Percentiles rank a stretch among this genome's conserved stretches.
phyloP scores from a whole-genome alignment of 768 basidiomycete species.

The Leccinum subtestaceum region DNA sequence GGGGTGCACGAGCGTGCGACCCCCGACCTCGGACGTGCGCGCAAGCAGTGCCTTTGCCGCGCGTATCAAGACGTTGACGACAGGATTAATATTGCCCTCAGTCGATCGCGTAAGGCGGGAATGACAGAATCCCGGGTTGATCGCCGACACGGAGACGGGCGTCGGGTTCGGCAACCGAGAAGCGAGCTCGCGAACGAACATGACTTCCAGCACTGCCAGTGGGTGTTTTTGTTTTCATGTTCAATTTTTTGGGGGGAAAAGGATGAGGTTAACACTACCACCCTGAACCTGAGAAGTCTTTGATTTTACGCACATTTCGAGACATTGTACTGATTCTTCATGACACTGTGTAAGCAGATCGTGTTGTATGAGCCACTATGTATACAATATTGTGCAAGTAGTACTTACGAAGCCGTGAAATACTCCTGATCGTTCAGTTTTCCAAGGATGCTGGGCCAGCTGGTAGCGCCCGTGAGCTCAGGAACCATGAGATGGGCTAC shows the following conservation, averaged over 20 bases:
- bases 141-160: slow-evolving; percentile 30
- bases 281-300: neutral
- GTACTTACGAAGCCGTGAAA: slow-evolving; percentile 26
- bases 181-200: slow-evolving; percentile 37
- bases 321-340: slow-evolving; percentile 24
- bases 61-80: neutral
- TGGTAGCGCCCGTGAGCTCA: slow-evolving; percentile 6
- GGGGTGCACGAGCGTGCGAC: slow-evolving; percentile 35
- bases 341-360: slow-evolving; percentile 15
- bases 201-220: slow-evolving; percentile 31
- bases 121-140: slow-evolving; percentile 37
- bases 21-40: slow-evolving; percentile 34
- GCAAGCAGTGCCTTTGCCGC: slow-evolving; percentile 24
- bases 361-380: neutral
- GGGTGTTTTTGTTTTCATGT: neutral
- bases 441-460: slow-evolving; percentile 28
- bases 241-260: neutral
- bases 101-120: slow-evolving; percentile 29
- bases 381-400: neutral
- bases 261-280: neutral
- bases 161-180: slow-evolving; percentile 28
- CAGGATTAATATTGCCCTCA: slow-evolving; percentile 5
- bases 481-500: slow-evolving; percentile 21
- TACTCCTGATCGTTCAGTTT: slow-evolving; percentile 27
- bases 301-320: slow-evolving; percentile 25